Conservation (phyloP, 2,329 filamentous ascomycete species). For the Ascochyta viciae-villosae region DNA sequence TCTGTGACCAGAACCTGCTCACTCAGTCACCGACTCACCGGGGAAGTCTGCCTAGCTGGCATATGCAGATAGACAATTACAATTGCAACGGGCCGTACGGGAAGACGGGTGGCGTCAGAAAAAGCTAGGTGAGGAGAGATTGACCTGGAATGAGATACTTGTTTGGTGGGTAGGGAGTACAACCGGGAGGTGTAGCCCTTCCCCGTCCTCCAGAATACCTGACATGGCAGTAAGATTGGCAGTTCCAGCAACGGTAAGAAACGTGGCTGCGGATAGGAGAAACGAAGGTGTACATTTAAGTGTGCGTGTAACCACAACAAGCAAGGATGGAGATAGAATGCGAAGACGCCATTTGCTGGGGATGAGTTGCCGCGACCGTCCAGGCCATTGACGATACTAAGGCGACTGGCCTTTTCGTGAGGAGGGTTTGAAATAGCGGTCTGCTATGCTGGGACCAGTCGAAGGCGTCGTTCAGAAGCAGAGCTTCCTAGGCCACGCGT, state of each 20-base stretch:
- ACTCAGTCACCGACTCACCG: conserved; percentile 31
- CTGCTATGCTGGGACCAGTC: conserved; percentile 26
- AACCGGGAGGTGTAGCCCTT: conserved; percentile 24
- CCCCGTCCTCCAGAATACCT: conserved; percentile 21
- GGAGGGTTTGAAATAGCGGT: conserved; percentile 37
- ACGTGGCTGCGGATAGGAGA: conserved; percentile 35
- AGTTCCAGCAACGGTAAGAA: conserved; percentile 33
- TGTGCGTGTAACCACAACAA: conserved; percentile 26
- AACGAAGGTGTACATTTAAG: conserved; percentile 21
- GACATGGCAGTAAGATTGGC: conserved; percentile 22
- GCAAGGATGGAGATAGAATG: conserved; percentile 23
- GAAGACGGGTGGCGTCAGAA: conserved; percentile 41
- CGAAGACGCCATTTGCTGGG: conserved; percentile 20
- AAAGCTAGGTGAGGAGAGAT: conserved; percentile 31
- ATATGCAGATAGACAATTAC: conserved; percentile 30
- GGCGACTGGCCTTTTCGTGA: conserved; percentile 21
- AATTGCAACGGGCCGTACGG: conserved; percentile 47
- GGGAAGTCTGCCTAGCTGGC: conserved; percentile 33
- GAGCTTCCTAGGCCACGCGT: conserved; percentile 16
- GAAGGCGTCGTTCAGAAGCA: conserved; percentile 12
- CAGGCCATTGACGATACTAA: conserved; percentile 14
- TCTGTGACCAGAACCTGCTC: conserved; percentile 18
- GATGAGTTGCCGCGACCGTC: conserved; percentile 23
- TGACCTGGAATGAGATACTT: conserved; percentile 36
- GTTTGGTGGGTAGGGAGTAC: conserved; percentile 29